Evolutionary conservation across 192 early-diverging fungal genomes (phyloP).

Genomic region (Mortierella alpina): DNA sequence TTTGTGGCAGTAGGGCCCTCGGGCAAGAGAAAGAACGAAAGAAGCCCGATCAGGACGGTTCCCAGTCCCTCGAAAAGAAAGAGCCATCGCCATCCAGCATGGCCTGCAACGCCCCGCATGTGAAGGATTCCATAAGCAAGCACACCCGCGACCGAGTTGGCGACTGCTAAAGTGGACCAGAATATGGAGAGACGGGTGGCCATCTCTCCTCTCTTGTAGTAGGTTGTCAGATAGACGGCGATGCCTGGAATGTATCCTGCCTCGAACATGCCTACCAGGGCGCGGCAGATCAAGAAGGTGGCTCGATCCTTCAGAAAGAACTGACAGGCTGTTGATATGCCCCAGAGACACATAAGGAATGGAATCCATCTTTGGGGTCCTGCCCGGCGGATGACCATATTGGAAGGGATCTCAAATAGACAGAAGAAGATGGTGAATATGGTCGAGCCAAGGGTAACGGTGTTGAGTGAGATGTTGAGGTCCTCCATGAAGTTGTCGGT

Average conservation of each 20-base stretch:
- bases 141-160: slow-evolving; percentile 65
- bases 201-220: slow-evolving; percentile 61
- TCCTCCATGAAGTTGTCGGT: slow-evolving; percentile 63
- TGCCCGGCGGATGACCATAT: slow-evolving; percentile 56
- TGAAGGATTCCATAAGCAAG: slow-evolving; percentile 68
- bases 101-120: slow-evolving; percentile 61
- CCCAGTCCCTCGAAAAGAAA: slow-evolving; percentile 70
- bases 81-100: slow-evolving; percentile 75
- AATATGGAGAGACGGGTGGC: slow-evolving; percentile 61
- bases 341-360: slow-evolving; percentile 50
- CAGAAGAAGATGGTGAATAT: slow-evolving; percentile 58
- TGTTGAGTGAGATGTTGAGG: slow-evolving; percentile 58
- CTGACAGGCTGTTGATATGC: slow-evolving; percentile 31
- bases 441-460: slow-evolving; percentile 59
- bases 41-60: slow-evolving; percentile 61
- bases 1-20: slow-evolving; percentile 51
- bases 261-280: slow-evolving; percentile 64
- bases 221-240: slow-evolving; percentile 59
- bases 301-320: slow-evolving; percentile 50
- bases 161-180: slow-evolving; percentile 63
- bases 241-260: slow-evolving; percentile 63
- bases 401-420: slow-evolving; percentile 59
- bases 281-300: slow-evolving; percentile 58
- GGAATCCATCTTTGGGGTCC: slow-evolving; percentile 69
- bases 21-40: slow-evolving; percentile 66